Conservation (phyloP, 345 rosid genomes). For the Trapa incisa region DNA sequence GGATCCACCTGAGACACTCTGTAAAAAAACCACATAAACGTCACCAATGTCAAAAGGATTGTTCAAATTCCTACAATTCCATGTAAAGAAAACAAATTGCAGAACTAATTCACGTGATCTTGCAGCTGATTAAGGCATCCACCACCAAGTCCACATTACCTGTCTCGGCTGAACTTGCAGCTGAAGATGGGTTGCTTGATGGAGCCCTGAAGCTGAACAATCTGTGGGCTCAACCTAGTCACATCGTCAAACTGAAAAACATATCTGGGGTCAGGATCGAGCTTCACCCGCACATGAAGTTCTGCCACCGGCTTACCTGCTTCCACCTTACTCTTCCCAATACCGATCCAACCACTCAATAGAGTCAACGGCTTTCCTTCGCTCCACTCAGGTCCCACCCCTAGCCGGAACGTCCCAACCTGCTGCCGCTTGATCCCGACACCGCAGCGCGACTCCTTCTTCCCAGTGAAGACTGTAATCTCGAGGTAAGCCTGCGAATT, state of each 20-base stretch:
- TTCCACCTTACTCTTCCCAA: conserved; percentile 70
- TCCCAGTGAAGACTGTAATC: conserved; percentile 49
- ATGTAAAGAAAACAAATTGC: no score
- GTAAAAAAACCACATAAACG: conserved; percentile 14
- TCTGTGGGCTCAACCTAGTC: conserved; percentile 77
- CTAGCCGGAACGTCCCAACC: conserved; percentile 66
- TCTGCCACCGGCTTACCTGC: conserved; percentile 50
- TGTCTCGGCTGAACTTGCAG: conserved; percentile 84
- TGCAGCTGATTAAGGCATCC: background rate
- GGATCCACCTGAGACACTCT: conserved; percentile 69
- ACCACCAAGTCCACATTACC: conserved; percentile 31
- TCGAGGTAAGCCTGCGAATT: conserved; percentile 55
- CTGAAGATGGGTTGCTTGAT: conserved; percentile 90
- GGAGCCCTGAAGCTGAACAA: conserved; percentile 87
- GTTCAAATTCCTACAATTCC: no score
- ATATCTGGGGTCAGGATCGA: conserved; percentile 91
- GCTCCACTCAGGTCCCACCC: conserved; percentile 87
- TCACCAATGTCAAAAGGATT: background rate
- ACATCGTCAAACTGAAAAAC: conserved; percentile 89
- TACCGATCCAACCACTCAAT: conserved; percentile 80
- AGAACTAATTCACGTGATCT: no score
- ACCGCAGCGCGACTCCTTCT: conserved; percentile 61
- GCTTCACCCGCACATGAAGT: conserved; percentile 79
- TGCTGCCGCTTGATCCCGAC: conserved; percentile 69
- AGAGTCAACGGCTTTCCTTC: conserved; percentile 61